Conservation (phyloP, 306 rosid species). For the Comarum palustre region DNA sequence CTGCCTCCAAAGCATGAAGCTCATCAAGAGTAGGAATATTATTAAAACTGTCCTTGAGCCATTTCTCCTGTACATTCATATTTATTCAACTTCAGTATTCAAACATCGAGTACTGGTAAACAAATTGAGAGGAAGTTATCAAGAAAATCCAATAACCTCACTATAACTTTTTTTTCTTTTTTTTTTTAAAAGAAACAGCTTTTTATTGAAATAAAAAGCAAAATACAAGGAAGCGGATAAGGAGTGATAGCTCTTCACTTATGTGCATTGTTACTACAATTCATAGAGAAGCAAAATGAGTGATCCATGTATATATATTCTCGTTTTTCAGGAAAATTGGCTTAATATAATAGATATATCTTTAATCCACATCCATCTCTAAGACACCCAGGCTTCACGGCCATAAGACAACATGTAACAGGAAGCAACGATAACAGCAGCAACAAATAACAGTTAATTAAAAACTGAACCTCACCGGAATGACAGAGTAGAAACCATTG, state of each 20-base stretch:
- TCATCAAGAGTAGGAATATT: conserved; percentile 83
- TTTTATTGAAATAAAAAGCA: too few species aligned
- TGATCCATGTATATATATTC: background rate
- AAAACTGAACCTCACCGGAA: conserved; percentile 59
- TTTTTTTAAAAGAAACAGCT: background rate
- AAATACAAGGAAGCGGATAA: too few species aligned
- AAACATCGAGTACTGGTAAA: conserved; percentile 11
- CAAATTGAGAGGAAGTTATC: background rate
- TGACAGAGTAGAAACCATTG: conserved; percentile 85
- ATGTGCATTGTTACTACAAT: background rate
- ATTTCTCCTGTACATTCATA: conserved; percentile 62
- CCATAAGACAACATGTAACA: background rate
- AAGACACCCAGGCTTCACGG: background rate
- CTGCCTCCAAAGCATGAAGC: conserved; percentile 71
- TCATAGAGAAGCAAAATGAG: background rate
- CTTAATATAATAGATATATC: too few species aligned
- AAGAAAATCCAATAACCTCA: background rate
- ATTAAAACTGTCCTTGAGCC: conserved; percentile 78
- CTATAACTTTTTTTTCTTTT: too few species aligned
- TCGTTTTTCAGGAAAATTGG: background rate
- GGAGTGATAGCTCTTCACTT: background rate
- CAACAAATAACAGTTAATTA: conserved; percentile 20
- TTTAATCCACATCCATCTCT: conserved; percentile 5
- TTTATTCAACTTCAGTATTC: background rate
- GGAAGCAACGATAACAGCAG: conserved; percentile 13